Conservation (phyloP, 2,329 filamentous ascomycete species). For the Colletotrichum incanum region DNA sequence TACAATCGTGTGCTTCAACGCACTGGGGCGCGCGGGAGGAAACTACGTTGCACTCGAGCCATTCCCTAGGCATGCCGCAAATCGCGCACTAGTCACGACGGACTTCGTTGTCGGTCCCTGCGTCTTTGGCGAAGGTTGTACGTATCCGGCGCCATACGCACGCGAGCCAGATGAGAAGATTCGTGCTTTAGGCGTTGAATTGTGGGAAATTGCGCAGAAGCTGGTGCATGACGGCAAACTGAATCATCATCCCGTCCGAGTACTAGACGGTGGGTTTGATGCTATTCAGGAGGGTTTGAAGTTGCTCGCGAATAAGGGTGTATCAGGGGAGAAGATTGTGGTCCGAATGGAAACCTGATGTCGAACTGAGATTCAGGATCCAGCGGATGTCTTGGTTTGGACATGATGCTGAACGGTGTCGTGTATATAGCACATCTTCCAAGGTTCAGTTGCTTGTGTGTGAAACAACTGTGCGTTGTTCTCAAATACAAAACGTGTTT, state of each 20-base stretch:
- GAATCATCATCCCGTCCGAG: conserved; percentile 36
- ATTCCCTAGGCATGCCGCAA: conserved; percentile 14
- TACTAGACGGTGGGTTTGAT: conserved; percentile 4
- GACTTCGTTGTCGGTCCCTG: conserved; percentile 50
- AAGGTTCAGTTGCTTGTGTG: too few species aligned
- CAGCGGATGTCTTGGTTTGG: background rate
- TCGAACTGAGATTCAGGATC: background rate
- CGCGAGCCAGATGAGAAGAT: background rate
- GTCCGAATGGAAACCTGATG: conserved; percentile 2
- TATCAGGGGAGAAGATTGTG: conserved; percentile 11
- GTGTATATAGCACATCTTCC: too few species aligned
- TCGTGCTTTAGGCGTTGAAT: background rate
- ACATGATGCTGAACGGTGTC: background rate
- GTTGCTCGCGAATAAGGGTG: background rate
- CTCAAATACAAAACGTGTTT: too few species aligned
- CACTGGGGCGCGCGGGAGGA: conserved; percentile 45
- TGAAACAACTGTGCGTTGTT: too few species aligned
- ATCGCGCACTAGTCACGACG: conserved; percentile 43
- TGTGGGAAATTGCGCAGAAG: conserved; percentile 28
- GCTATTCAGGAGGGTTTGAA: background rate
- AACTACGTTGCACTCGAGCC: conserved; percentile 46
- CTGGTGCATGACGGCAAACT: conserved; percentile 40
- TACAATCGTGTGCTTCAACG: conserved; percentile 46
- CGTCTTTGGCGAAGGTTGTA: conserved; percentile 47
- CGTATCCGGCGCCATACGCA: conserved; percentile 46